Evolutionary conservation across 345 rosid genomes (phyloP), one percentile per base, ranked within the genome.

Genomic region (Anacardium occidentale): DNA sequence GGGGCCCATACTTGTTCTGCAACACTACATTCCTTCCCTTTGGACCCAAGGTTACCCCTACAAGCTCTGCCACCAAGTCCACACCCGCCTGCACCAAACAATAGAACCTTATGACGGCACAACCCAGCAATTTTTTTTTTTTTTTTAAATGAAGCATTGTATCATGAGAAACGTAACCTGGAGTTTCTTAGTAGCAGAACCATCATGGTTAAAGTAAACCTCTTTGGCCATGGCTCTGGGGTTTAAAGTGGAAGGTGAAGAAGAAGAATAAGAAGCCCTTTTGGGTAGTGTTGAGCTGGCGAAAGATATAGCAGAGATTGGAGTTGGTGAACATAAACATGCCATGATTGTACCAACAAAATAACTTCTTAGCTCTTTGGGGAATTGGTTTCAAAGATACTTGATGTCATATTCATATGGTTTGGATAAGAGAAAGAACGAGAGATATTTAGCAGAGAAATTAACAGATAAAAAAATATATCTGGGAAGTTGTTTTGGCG

Each of bases 1-100:
- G 98, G 58, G 97, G 91, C 57, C 98, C 97, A 69, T 94, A 94
- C 87, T 90, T 90, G 80, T 94, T 91, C 81, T 83, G 87, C 84
- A 94, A 78, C 78, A 94, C 92, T 48, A 94, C 97, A 76, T 94
- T 94, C 77, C 98, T 85, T 69, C 98, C 98, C 76, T 89, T 91
- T 37, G 98, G 98, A 69, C 98, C 98, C 75, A 94, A 79, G 52
- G 98, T 94, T 60, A 91, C 91, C n/a, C 98, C 97, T 29, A 94
- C 76, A 11, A 94, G 85, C 85, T 84, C 88, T 5, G 97, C 96
- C 79, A 94, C 97, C 85, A 85, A 68, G 78, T 87, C 78, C 74
- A 87, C 93, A 20, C 98, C 98, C 18, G 86, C 89, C 97, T 92
- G 82, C 84, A 80, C 66, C 76, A 42, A 71, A 40, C 63, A 50